Evolutionary conservation across 768 basidiomycete species (phyloP), one percentile per base, ranked within the genome.

Genomic region (Pholiota molesta): DNA sequence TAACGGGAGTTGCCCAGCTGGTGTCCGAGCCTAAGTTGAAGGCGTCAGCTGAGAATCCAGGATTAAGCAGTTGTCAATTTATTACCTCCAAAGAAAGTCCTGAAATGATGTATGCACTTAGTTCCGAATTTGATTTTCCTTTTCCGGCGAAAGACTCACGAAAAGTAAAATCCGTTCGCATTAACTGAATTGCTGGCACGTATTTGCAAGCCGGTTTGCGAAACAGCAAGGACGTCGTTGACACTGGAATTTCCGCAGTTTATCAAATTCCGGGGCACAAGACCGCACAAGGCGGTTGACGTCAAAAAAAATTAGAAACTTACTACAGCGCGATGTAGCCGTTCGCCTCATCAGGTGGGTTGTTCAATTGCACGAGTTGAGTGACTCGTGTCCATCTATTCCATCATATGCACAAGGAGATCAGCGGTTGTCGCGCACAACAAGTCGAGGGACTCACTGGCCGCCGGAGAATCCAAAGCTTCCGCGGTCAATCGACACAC

Each of bases 61-160:
- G 45, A 21, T 53, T n/a, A 39, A 44, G 28, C 37, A 13, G 26
- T 16, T 31, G 26, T 31, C 6, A 17, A 62, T 61, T 71, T 64
- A 77, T 71, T 64, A 78, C 90, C 93, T 74, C 92, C 92, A 69
- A 93, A 94, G 78, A 94, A 94, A 21, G 91, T 92, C 35, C 90
- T 90, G 62, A 9, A 49, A 49, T 13, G 47, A 52, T 5, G 52
- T 14, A 28, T 31, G 11, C 59, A 44, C 29, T 49, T 59, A 63
- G 56, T 59, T 35, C 51, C 29, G 31, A 47, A 62, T 14, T 35
- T 39, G 2, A n/a, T n/a, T 55, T 37, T 21, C 54, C 47, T 21
- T 53, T n/a, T 19, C 40, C 39, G 64, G 28, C 58, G 7, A 60
- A 35, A 31, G 5, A 73, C 87, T 73, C 60, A 90, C 86, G 92